Evolutionary conservation across 2,329 filamentous ascomycete species (phyloP).

Genomic region (Fusarium abutilonis): DNA sequence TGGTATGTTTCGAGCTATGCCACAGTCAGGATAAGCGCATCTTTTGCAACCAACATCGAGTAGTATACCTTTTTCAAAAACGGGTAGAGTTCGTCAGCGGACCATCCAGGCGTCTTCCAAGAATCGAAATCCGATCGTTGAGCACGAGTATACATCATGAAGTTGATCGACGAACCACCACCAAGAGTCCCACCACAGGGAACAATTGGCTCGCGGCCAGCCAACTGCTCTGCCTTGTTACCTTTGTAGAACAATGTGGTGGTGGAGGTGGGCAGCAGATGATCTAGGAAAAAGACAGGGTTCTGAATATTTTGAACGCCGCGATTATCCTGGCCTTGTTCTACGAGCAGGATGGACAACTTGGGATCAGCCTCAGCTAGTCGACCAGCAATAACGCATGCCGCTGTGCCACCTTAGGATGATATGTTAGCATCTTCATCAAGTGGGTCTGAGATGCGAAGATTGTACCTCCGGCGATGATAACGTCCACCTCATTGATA

Average conservation of each 20-base stretch:
- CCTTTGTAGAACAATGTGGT: conserved; percentile 44
- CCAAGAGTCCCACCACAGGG: conserved; percentile 46
- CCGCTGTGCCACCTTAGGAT: conserved; percentile 46
- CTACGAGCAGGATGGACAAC: conserved; percentile 48
- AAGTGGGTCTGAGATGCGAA: neutral
- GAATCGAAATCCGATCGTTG: conserved; percentile 49
- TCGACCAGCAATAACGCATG: conserved; percentile 47
- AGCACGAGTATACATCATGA: conserved; percentile 49
- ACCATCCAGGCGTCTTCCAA: conserved; percentile 51
- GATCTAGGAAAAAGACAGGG: conserved; percentile 42
- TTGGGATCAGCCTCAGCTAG: conserved; percentile 45
- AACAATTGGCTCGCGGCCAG: conserved; percentile 41
- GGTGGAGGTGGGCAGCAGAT: conserved; percentile 40
- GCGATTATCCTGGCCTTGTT: conserved; percentile 46
- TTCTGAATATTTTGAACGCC: conserved; percentile 44
- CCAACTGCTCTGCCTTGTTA: conserved; percentile 40
- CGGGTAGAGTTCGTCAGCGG: conserved; percentile 46
- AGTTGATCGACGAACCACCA: conserved; percentile 49
- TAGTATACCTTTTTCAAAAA: conserved; percentile 47
- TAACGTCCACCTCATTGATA: conserved; percentile 35
- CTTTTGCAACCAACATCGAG: accelerated
- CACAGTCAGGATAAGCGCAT: neutral
- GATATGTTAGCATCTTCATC: neutral
- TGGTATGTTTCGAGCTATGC: conserved; percentile 65
- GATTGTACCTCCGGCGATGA: conserved; percentile 34